Evolutionary conservation across 352 stramenopile species (phyloP).

Genomic region (Phytophthora vignae): DNA sequence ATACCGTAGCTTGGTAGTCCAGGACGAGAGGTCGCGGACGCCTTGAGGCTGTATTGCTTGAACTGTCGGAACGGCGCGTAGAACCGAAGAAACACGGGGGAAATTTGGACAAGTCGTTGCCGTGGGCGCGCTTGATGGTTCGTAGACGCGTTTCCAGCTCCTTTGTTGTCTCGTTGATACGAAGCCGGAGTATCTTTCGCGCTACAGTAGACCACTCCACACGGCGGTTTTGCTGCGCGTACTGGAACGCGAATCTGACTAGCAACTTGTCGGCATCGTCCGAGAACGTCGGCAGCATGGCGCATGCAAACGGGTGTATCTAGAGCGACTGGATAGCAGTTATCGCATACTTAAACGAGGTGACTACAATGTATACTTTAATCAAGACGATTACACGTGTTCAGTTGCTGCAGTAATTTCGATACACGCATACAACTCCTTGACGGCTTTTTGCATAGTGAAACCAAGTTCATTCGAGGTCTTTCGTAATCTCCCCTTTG

Average conservation of each 20-base stretch:
- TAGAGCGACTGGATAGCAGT: neutral
- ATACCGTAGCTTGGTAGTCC: neutral
- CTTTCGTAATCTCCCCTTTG: too few relatives aligned
- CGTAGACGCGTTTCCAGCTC: conserved; percentile 13
- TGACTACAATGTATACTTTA: neutral
- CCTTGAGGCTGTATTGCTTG: too few relatives aligned
- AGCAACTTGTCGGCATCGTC: conserved; percentile 14
- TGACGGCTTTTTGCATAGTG: too few relatives aligned
- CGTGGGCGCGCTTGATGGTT: conserved; percentile 12
- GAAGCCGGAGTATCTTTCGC: neutral
- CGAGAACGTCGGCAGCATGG: conserved; percentile 16
- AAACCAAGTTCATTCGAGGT: too few relatives aligned
- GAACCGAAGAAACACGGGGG: neutral
- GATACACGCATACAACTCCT: neutral
- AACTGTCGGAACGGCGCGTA: too few relatives aligned
- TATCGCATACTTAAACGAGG: conserved; percentile 4
- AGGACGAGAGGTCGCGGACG: neutral
- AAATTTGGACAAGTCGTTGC: conserved; percentile 8
- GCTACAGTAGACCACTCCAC: conserved; percentile 13
- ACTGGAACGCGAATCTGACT: conserved; percentile 5
- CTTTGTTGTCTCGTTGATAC: conserved; percentile 10
- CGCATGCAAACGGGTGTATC: too few relatives aligned
- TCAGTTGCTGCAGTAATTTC: neutral
- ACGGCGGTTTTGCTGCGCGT: conserved; percentile 6
- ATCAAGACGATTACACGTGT: conserved; percentile 5